Base-by-base conservation (phyloP, 768 basidiomycete genomes). In the Mycena capillaripes region DNA sequence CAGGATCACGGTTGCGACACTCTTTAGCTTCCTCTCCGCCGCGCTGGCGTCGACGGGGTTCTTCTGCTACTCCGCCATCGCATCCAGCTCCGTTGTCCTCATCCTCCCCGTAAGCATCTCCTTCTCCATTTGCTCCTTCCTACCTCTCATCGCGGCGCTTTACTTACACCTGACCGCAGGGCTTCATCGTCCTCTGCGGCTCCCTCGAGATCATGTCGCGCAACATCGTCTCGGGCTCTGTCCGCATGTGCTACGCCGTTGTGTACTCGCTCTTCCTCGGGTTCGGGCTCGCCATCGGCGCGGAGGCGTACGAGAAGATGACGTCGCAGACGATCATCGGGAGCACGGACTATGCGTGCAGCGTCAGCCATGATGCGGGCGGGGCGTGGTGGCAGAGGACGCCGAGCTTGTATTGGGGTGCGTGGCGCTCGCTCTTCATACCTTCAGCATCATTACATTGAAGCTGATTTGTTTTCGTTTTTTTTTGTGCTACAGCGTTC, bases 281-380 rank as follows among this genome's bases (percentile, higher is more conserved):
- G 0, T 95, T 97, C 78, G 95, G 96, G 6, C 89, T 96, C 12
- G 89, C 94, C 0, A 94, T 96, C 55, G 95, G 95, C 4, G 91
- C 90, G 0, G 86, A 93, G 71, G 78, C 93, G 4, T 97, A 90
- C 76, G 82, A 88, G 59, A 87, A 85, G 64, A 86, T 95, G 40
- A 87, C 91, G 0, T 82, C 85, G 4, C 79, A 79, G 3, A 59
- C 79, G 10, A 82, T 93, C 11, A 71, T 84, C 14, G 89, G 87
- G 10, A 82, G 86, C 16, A 86, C 86, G 57, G 93, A 95, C 76
- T 90, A 92, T 76, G 78, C 80, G 1, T 97, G 95, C 79, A 46
- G 83, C 0, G 52, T 84, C 17, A 88, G 89, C 14, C 94, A 95
- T 71, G 78, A 87, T 67, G 79, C 85, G 0, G 71, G 82, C 53